Base-by-base conservation (phyloP, 2,329 filamentous ascomycete species). In the Helotiales sp. region DNA sequence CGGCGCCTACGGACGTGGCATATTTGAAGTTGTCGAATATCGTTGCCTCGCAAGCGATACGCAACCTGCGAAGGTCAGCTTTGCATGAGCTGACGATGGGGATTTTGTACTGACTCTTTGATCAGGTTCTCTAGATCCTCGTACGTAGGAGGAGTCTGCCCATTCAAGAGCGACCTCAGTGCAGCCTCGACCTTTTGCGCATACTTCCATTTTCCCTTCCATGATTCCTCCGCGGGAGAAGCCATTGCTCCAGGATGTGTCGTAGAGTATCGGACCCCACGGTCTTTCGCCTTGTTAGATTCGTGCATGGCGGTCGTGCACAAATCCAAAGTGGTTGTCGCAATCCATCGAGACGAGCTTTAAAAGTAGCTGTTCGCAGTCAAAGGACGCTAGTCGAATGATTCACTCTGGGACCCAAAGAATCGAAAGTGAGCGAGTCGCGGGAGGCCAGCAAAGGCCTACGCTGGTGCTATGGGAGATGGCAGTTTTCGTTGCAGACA, bases 21-120 rank as follows among this genome's bases (percentile, higher is more conserved):
- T 82, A 85, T 63, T 84, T 78, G 69, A 90, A 85, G 73, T 96
- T 87, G 70, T 82, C 76, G 70, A 91, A 89, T 59, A 93, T 86
- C 56, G 85, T 83, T 63, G 82, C 81, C 70, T 93, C 86, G 71
- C 88, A 93, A 58, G 83, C 81, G 50, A 86, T 76, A 24, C 71
- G 70, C 47, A 72, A 59, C 55, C 71, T 73, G 46, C 36, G 13
- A 29, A 33, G 12, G 53, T 69, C 47, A 67, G 64, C 31, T 13
- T n/a, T 33, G 25, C 15, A 19, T 36, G n/a, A 15, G 40, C 54
- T 24, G 40, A 33, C 51, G n/a, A 13, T 19, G 5, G 30, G 36
- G 13, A 50, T 54, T 13, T n/a, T 44, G 17, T n/a, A 56, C 68
- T 44, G 62, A 72, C 70, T 70, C 54, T 30, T 63, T 53, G 29